phyloP scores from a whole-genome alignment of 805 yeast species.

The Saccharomycopsis javanensis region DNA sequence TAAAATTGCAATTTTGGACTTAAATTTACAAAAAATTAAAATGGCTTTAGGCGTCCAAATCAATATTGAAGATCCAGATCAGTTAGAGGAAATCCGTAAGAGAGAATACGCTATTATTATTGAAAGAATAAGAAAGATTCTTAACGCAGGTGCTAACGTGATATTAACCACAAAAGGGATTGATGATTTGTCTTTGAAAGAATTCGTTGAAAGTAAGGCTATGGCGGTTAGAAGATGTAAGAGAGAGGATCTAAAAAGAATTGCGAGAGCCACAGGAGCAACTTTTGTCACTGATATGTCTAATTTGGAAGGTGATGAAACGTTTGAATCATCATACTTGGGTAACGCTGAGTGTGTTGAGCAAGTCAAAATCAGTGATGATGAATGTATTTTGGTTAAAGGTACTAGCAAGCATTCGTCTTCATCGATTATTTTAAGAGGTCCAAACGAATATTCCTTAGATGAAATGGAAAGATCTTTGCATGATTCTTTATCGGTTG shows the following conservation, averaged over 20 bases:
- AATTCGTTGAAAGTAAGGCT: constrained; percentile 82
- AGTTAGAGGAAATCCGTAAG: constrained; percentile 82
- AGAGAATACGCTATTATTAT: constrained; percentile 79
- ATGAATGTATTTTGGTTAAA: constrained; percentile 87
- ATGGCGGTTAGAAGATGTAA: constrained; percentile 97
- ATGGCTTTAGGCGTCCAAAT: constrained; percentile 98
- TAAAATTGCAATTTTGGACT: constrained; percentile 78
- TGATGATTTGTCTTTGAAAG: constrained; percentile 85
- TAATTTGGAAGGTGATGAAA: constrained; percentile 92
- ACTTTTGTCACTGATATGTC: constrained; percentile 79
- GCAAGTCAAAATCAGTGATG: constrained; percentile 88
- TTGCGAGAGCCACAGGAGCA: constrained; percentile 97
- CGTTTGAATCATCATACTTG: constrained; percentile 71
- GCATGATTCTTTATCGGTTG: constrained; percentile 90
- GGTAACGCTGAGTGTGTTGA: constrained; percentile 88
- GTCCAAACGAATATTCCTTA: constrained; percentile 87
- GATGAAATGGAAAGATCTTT: constrained; percentile 98
- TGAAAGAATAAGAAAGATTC: constrained; percentile 73
- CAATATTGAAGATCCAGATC: constrained; percentile 95
- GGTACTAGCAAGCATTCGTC: constrained; percentile 90
- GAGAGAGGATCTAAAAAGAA: constrained; percentile 91
- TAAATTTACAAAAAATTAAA: constrained; percentile 89
- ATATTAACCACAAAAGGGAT: constrained; percentile 90
- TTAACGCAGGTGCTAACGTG: constrained; percentile 86
- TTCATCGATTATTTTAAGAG: constrained; percentile 85